These are phyloP conservation scores for Scheffersomyces insectosa DNA, from an alignment of 1,139 yeast genomes.

Conservation along the genomic window DNA sequence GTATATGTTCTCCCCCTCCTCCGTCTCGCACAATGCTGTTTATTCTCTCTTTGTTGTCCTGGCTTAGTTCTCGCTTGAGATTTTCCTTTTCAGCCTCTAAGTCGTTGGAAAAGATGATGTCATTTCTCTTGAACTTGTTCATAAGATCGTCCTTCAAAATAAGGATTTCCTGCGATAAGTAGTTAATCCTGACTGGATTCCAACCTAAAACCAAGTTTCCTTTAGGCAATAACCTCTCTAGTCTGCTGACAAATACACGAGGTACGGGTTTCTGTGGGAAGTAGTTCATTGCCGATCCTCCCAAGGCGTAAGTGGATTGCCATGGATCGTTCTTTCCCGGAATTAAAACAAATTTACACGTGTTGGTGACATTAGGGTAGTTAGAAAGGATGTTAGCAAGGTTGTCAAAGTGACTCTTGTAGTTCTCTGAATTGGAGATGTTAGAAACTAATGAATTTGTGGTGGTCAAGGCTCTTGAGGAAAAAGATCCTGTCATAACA, in stretches of 20 bases:
- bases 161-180: conserved; percentile 81
- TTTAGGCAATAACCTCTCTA: conserved; percentile 63
- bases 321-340: conserved; percentile 96
- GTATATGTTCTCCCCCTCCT: conserved; percentile 12
- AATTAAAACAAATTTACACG: conserved; percentile 59
- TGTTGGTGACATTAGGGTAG: conserved; percentile 31
- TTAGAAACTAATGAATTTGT: conserved; percentile 42
- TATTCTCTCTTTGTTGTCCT: conserved; percentile 15
- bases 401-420: conserved; percentile 73
- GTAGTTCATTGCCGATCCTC: conserved; percentile 54
- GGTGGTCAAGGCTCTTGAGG: conserved; percentile 59
- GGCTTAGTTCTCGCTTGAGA: conserved; percentile 17
- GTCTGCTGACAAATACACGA: conserved; percentile 62
- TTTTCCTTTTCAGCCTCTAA: conserved; percentile 31
- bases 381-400: conserved; percentile 56
- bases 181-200: conserved; percentile 81
- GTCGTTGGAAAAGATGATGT: conserved; percentile 53
- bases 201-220: conserved; percentile 54
- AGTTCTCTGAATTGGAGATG: conserved; percentile 50
- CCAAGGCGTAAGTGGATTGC: conserved; percentile 72
- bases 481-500: conserved; percentile 58
- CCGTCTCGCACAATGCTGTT: conserved; percentile 12
- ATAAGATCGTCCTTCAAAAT: conserved; percentile 73
- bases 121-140: conserved; percentile 68
- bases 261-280: conserved; percentile 81